A percentile compares a stretch with the other conserved stretches of the same genome.
Evolutionary conservation across 768 basidiomycete genomes (phyloP).

Genomic region (Mycena floridula): DNA sequence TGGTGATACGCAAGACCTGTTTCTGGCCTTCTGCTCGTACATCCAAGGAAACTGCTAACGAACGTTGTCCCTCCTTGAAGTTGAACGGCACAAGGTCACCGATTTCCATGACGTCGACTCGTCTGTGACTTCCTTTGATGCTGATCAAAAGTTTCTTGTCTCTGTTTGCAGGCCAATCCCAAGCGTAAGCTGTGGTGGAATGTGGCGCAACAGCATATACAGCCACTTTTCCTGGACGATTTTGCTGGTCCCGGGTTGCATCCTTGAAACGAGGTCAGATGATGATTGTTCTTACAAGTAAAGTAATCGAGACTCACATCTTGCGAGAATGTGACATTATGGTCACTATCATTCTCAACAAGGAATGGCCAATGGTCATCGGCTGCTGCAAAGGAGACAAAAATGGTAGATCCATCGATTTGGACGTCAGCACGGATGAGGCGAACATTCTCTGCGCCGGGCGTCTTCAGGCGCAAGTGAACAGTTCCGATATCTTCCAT

Average conservation of each 20-base stretch:
- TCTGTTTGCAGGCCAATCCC: slow-evolving; percentile 85
- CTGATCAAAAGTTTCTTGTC: slow-evolving; percentile 73
- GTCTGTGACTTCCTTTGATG: slow-evolving; percentile 54
- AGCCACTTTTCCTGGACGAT: slow-evolving; percentile 29
- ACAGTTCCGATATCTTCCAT: slow-evolving; percentile 86
- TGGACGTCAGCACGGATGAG: slow-evolving; percentile 74
- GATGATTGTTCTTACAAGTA: slow-evolving; percentile 11
- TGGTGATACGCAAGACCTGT: slow-evolving; percentile 82
- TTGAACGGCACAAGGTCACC: slow-evolving; percentile 88
- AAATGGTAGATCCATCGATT: slow-evolving; percentile 84
- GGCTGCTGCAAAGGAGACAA: slow-evolving; percentile 66
- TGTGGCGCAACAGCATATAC: slow-evolving; percentile 55
- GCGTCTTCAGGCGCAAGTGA: slow-evolving; percentile 59
- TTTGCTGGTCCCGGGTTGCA: slow-evolving; percentile 30
- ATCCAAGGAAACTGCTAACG: slow-evolving; percentile 78
- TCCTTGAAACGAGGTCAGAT: slow-evolving; percentile 32
- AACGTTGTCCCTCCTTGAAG: slow-evolving; percentile 57
- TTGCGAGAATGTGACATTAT: slow-evolving; percentile 64
- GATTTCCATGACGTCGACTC: slow-evolving; percentile 92
- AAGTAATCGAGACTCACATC: background rate
- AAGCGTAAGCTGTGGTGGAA: slow-evolving; percentile 67
- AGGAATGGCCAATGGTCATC: slow-evolving; percentile 82
- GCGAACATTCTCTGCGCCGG: slow-evolving; percentile 28
- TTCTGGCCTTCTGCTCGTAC: slow-evolving; percentile 84
- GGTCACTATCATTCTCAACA: slow-evolving; percentile 85